Base-by-base conservation (phyloP, 2,329 filamentous ascomycete species). In the Penicillium glabrum region DNA sequence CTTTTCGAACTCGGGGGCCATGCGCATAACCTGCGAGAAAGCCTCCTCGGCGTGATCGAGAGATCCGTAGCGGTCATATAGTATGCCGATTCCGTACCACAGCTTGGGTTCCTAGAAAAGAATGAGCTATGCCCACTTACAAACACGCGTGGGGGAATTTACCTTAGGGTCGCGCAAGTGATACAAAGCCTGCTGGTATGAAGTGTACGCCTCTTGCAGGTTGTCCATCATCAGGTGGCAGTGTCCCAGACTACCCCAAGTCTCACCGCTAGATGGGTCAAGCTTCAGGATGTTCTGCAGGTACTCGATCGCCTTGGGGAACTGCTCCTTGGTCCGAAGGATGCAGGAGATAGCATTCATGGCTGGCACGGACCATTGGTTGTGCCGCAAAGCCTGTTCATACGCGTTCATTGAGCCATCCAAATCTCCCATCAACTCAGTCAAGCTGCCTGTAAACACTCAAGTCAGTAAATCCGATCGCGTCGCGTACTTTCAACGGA, bases 221-320 rank as follows among this genome's bases (percentile, higher is more conserved):
- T 97, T 93, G 70, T 99, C 95, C 85, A 96, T 96, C 95, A 99
- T 99, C 26, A 99, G 82, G 72, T 93, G 96, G 78, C 95, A 98
- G 74, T 98, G 95, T n/a, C 95, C 93, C 29, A 98, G 82, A 72
- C 92, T 96, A 47, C 93, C 93, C 95, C 93, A 98, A 45, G 95
- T 92, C 75, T 98, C 95, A 57, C 95, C 95, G 71, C 96, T 97
- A 64, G 86, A 88, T 35, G 82, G 84, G 64, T 99, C 95, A 26
- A 98, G 82, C 77, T 96, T 96, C 53, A 97, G 79, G 58, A 98
- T 96, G 60, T 88, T 90, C 68, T 95, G 88, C 52, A 98, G 83
- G 72, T 93, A 98, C 69, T 98, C 93, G 51, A 97, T 89, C 1
- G 95, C 95, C 71, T 95, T 95, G 45, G 90, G 88, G 67, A 96